Base-by-base conservation (phyloP, 352 stramenopile genomes). In the Thalassiosira exigua region DNA sequence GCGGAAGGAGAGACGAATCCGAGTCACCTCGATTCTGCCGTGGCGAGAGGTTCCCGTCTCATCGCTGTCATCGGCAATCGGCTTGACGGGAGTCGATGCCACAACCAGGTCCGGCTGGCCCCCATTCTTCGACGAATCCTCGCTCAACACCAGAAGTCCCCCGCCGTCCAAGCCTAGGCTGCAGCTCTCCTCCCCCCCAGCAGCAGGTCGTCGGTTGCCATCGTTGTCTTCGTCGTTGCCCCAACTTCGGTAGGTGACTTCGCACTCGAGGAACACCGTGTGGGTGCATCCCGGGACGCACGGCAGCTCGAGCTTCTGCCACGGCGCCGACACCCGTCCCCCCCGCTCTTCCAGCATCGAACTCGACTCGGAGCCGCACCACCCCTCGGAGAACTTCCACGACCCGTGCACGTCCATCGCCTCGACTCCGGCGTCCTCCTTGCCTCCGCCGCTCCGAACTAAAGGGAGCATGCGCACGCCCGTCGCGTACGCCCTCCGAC, bases 281-380 rank as follows among this genome's bases (percentile, higher is more conserved):
- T 87, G 79, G 12, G 79, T 84, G 30, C 56, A 82, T 17, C 53
- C 66, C 3, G 67, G 69, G 2, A 71, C 41, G 22, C 67, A 70
- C 19, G 74, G 66, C 12, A 82, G 39, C n/a, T 69, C 50, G 4
- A 85, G 17, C 11, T 82, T 61, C 65, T 84, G 69, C 79, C 79
- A 87, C 24, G 44, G 53, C 11, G 68, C 39, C 0, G 56, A 73
- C 19, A 77, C 4, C 54, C 53, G 70, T 19, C 48, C 11, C 17
- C 32, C 66, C 9, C 53, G 32, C 12, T 73, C 26, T 1, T 32
- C 4, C 24, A 30, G 21, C 17, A 68, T n/a, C 12, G n/a, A 39
- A 12, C 21, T 26, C 7, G 70, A 48, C 32, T 73, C 52, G 17
- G 26, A 50, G n/a, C 12, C 50, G 32, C 24, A 61, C 44, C 33